Conservation (phyloP, 2,329 filamentous ascomycete genomes). For the Trichoderma pleuroti region DNA sequence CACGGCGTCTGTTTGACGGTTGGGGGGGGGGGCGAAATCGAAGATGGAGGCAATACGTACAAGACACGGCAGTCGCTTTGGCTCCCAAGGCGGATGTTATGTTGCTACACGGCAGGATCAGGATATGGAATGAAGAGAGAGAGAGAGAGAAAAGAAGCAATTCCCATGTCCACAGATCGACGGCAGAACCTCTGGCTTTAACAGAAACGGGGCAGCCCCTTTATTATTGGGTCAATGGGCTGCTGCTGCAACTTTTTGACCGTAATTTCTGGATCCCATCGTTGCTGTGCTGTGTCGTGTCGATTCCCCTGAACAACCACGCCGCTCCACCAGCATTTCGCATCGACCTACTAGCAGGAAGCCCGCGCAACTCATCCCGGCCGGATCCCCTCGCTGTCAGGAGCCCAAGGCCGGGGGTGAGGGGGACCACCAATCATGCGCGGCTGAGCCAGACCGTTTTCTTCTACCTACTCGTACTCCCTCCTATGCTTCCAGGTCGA, state of each 20-base stretch:
- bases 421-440: not conserved
- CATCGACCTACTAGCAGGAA: slow-evolving; percentile 8
- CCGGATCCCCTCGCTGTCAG: not conserved
- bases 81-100: not conserved
- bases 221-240: slow-evolving; percentile 2
- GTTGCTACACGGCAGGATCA: not conserved
- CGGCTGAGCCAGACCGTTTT: not conserved
- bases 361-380: slow-evolving; percentile 6
- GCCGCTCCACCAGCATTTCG: slow-evolving; percentile 15
- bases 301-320: not conserved
- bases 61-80: not conserved
- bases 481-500: not conserved
- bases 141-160: not conserved
- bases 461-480: not conserved
- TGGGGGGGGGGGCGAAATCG: not conserved
- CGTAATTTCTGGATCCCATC: slow-evolving; percentile 20
- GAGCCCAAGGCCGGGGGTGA: not conserved
- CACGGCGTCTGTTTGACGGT: not conserved
- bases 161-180: not conserved
- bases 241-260: slow-evolving; percentile 15
- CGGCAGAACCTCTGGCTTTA: not conserved
- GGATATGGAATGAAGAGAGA: not conserved
- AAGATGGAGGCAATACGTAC: not conserved
- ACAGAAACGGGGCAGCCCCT: slow-evolving; percentile 11
- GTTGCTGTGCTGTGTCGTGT: not conserved